These are phyloP conservation scores for cucumber (Cucumis sativus) DNA, from an alignment of 306 rosid genomes.

Conservation along the genomic window DNA sequence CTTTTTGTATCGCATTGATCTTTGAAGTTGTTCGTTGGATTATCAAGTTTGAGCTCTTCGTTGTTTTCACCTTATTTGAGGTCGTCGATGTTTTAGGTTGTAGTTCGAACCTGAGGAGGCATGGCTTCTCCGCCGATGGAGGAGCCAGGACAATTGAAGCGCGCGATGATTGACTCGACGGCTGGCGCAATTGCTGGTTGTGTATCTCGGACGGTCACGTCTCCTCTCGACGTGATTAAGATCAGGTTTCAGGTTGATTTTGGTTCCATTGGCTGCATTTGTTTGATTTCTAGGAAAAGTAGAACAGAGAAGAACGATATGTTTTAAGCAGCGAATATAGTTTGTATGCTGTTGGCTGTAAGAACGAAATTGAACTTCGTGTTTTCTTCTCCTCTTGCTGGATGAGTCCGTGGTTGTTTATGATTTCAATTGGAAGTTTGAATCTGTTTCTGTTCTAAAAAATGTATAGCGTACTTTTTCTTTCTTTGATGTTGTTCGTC, in stretches of 20 bases:
- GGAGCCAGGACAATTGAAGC: slow-evolving; percentile 54
- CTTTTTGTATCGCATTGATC: slow-evolving; percentile 1
- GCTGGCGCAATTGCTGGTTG: slow-evolving; percentile 90
- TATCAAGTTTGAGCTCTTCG: not conserved
- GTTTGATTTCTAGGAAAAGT: too few relatives aligned
- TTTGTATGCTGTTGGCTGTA: not conserved
- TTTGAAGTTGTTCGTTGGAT: not conserved
- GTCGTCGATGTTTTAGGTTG: slow-evolving; percentile 17
- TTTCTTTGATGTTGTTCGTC: not conserved
- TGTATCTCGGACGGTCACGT: slow-evolving; percentile 74
- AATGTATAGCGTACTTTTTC: not conserved
- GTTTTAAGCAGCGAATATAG: not conserved
- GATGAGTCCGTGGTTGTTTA: not conserved
- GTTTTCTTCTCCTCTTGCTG: not conserved
- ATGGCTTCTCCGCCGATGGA: slow-evolving; percentile 36
- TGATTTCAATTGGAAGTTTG: not conserved
- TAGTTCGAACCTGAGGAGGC: slow-evolving; percentile 15
- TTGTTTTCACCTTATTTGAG: not conserved
- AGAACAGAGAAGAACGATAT: not conserved
- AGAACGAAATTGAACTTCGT: not conserved
- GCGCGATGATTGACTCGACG: slow-evolving; percentile 46
- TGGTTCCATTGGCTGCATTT: not conserved
- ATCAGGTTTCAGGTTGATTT: slow-evolving; percentile 75
- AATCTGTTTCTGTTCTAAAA: not conserved
- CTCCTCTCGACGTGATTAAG: slow-evolving; percentile 94